Percentiles rank a stretch among this genome's conserved stretches.
Evolutionary conservation across 2,329 filamentous ascomycete species (phyloP).

Genomic region (Fusarium citri): DNA sequence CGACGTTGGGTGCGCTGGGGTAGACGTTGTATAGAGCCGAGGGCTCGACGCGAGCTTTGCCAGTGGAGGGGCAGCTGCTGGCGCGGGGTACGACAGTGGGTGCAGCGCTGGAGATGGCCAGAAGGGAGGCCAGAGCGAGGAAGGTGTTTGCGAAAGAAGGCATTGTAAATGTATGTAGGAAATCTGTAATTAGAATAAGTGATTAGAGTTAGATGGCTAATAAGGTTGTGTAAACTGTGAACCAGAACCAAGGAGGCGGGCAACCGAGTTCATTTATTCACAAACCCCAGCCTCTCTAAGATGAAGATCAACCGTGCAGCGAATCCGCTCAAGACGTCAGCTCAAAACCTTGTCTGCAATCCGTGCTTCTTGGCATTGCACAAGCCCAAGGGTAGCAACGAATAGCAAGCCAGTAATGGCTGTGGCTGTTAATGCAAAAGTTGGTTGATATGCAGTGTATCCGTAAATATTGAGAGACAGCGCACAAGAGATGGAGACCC

Average conservation of each 20-base stretch:
- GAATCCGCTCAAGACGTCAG: conserved; percentile 9
- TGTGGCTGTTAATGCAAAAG: conserved; percentile 32
- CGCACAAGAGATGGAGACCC: conserved; percentile 7
- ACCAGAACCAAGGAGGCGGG: not conserved
- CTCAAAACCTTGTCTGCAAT: conserved; percentile 13
- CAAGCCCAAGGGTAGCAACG: conserved; percentile 18
- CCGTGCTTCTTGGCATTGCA: conserved; percentile 22
- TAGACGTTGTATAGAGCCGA: conserved; percentile 35
- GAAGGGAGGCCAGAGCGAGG: conserved; percentile 18
- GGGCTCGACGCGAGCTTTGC: conserved; percentile 10
- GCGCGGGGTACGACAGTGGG: conserved; percentile 24
- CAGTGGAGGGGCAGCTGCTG: conserved; percentile 16
- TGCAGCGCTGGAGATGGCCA: conserved; percentile 21
- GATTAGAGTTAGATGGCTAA: conserved; percentile 1
- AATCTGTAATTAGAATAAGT: not conserved
- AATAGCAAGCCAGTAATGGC: conserved; percentile 10
- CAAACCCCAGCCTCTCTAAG: conserved; percentile 20
- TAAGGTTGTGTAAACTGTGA: not conserved
- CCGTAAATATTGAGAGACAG: conserved; percentile 6
- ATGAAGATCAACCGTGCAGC: conserved; percentile 25
- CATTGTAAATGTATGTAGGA: conserved; percentile 5
- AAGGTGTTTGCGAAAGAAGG: conserved; percentile 16
- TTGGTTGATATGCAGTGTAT: not conserved
- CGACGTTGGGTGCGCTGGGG: conserved; percentile 29
- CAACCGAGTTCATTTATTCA: conserved; percentile 19